Evolutionary conservation across 1,284 basidiomycete genomes (phyloP).

Genomic region (Filobasidium uniguttulatum): DNA sequence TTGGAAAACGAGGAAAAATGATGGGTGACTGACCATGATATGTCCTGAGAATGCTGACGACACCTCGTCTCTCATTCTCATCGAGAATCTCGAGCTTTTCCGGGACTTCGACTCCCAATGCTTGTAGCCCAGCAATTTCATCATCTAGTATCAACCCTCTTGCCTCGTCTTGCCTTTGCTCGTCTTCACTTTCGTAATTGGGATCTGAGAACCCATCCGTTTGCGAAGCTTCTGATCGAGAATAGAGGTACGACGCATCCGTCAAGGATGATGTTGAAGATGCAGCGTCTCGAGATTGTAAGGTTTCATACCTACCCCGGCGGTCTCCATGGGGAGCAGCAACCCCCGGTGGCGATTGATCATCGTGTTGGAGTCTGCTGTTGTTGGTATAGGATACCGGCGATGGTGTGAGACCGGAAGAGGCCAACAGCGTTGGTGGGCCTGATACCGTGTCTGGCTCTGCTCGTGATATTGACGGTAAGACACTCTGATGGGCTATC

Average conservation of each 20-base stretch:
- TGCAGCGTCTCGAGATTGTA: neutral
- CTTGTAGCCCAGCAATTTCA: conserved; percentile 1
- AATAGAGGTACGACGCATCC: neutral
- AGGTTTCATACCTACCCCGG: neutral
- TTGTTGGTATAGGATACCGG: neutral
- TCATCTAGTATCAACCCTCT: conserved; percentile 5
- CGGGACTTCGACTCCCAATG: conserved; percentile 21
- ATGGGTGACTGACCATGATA: neutral
- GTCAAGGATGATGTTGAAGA: neutral
- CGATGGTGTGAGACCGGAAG: conserved; percentile 6
- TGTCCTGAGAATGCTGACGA: conserved; percentile 12
- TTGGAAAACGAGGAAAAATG: neutral
- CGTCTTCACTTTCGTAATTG: neutral
- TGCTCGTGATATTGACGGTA: conserved; percentile 20
- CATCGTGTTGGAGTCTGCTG: neutral
- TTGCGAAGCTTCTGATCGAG: neutral
- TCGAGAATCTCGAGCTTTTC: conserved; percentile 31
- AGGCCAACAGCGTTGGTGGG: conserved; percentile 1
- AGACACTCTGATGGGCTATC: conserved; percentile 37
- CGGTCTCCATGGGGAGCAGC: neutral
- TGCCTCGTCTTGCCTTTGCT: neutral
- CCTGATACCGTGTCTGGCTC: neutral
- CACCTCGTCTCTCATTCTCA: conserved; percentile 33
- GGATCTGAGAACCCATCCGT: conserved; percentile 1
- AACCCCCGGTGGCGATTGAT: neutral